phyloP scores from a whole-genome alignment of 164 flowering plant species.

The Macadamia tetraphylla region DNA sequence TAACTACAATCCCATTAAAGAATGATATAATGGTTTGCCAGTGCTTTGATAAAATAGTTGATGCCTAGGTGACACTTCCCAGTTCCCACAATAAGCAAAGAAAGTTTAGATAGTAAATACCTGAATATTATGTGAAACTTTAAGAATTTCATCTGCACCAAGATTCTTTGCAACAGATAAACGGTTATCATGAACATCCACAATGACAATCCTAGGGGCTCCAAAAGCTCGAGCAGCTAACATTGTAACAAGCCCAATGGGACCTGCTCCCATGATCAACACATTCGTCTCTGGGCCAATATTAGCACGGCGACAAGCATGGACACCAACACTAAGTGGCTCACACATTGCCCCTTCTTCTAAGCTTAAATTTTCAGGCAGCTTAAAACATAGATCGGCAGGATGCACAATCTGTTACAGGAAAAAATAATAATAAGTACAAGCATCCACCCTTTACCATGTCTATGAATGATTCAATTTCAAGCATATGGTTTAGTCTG shows the following conservation, averaged over 20 bases:
- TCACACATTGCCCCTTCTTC: slow-evolving; percentile 92
- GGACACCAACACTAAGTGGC: slow-evolving; percentile 80
- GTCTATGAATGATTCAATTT: no score
- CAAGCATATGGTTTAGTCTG: no score
- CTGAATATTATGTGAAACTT: slow-evolving; percentile 56
- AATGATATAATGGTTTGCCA: no score
- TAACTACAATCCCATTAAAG: no score
- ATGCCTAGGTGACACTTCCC: no score
- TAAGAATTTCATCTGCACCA: slow-evolving; percentile 53
- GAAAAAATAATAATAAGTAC: background rate
- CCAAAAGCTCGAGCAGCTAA: slow-evolving; percentile 73
- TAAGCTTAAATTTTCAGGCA: slow-evolving; percentile 73
- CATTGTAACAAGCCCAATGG: slow-evolving; percentile 71
- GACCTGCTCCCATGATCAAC: slow-evolving; percentile 76
- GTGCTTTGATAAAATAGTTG: no score
- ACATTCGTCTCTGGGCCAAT: slow-evolving; percentile 67
- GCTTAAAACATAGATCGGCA: slow-evolving; percentile 65
- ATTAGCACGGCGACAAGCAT: slow-evolving; percentile 72
- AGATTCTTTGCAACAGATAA: slow-evolving; percentile 65
- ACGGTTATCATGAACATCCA: slow-evolving; percentile 62
- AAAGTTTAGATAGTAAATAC: slow-evolving; percentile 15
- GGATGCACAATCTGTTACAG: slow-evolving; percentile 65
- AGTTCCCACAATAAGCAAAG: no score
- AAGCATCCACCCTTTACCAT: no score
- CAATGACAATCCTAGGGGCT: slow-evolving; percentile 56